Evolutionary conservation across 2,329 filamentous ascomycete genomes (phyloP).

Genomic region (Thelonectria blattea): DNA sequence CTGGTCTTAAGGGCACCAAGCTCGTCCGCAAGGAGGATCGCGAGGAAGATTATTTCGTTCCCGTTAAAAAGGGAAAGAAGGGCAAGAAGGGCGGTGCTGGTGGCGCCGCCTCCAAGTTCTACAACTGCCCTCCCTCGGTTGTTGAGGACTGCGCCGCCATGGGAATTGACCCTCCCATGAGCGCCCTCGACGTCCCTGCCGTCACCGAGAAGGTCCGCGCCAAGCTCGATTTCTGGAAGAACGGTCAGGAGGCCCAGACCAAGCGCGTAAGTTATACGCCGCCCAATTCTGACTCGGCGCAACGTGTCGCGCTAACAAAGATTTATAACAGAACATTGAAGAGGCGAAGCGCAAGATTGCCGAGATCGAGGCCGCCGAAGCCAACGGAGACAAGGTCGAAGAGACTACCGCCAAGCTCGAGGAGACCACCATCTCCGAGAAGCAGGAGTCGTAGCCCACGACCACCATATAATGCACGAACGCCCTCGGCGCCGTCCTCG

Average conservation of each 20-base stretch:
- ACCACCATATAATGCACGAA: neutral
- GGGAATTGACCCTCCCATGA: slow-evolving; percentile 87
- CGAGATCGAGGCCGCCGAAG: slow-evolving; percentile 71
- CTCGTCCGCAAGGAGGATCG: slow-evolving; percentile 86
- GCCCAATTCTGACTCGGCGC: neutral
- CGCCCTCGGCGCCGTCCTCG: slow-evolving; percentile 6
- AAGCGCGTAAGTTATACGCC: slow-evolving; percentile 74
- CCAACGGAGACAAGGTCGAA: slow-evolving; percentile 60
- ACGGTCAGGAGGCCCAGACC: slow-evolving; percentile 87
- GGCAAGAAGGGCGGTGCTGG: slow-evolving; percentile 69
- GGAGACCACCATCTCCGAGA: slow-evolving; percentile 59
- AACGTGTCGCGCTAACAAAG: slow-evolving; percentile 40
- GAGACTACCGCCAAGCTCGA: slow-evolving; percentile 59
- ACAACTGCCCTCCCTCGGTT: slow-evolving; percentile 88
- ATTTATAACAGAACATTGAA: slow-evolving; percentile 77
- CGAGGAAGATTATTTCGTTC: slow-evolving; percentile 84
- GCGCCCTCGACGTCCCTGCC: slow-evolving; percentile 78
- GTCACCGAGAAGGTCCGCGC: slow-evolving; percentile 88
- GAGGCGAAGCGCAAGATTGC: slow-evolving; percentile 97
- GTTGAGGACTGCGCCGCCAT: slow-evolving; percentile 89
- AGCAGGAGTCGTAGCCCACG: slow-evolving; percentile 52
- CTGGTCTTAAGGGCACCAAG: slow-evolving; percentile 83
- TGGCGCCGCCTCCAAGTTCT: slow-evolving; percentile 60
- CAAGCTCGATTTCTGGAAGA: slow-evolving; percentile 91
- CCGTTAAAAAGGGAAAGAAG: slow-evolving; percentile 85